Evolutionary conservation across 352 stramenopile species (phyloP).

Genomic region (Pythium guiyangense): DNA sequence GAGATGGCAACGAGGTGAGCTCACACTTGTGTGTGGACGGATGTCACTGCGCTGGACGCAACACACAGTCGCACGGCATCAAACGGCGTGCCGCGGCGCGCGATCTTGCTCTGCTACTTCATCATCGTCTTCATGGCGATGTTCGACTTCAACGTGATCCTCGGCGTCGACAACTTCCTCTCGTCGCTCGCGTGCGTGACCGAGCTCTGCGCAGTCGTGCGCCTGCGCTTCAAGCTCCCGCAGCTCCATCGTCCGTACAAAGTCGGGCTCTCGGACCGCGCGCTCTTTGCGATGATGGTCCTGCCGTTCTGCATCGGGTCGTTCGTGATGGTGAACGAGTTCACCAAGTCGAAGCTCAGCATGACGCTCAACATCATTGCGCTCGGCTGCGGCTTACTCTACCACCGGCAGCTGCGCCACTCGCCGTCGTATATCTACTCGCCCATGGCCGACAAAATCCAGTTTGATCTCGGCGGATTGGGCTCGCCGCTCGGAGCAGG

Average conservation of each 20-base stretch:
- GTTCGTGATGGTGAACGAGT: conserved; percentile 65
- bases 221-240: conserved; percentile 75
- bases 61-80: conserved; percentile 34
- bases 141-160: conserved; percentile 86
- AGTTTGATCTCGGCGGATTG: conserved; percentile 18
- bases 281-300: conserved; percentile 40
- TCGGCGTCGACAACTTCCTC: conserved; percentile 92
- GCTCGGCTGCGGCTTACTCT: conserved; percentile 43
- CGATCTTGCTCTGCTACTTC: conserved; percentile 82
- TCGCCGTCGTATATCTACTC: conserved; percentile 33
- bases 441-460: conserved; percentile 12
- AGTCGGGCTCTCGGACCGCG: conserved; percentile 53
- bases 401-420: conserved; percentile 48
- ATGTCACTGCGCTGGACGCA: conserved; percentile 6
- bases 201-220: conserved; percentile 90
- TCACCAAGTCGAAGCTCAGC: conserved; percentile 53
- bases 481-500: conserved; percentile 9
- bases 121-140: conserved; percentile 87
- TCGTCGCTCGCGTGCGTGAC: conserved; percentile 88
- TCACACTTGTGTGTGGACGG: not conserved
- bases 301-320: conserved; percentile 49
- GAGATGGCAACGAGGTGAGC: conserved; percentile 22
- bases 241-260: conserved; percentile 79
- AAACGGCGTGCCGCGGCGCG: conserved; percentile 49
- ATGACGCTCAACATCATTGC: conserved; percentile 47